phyloP scores from a whole-genome alignment of 73 alveolate genomes.

The Paramecium primaurelia region DNA sequence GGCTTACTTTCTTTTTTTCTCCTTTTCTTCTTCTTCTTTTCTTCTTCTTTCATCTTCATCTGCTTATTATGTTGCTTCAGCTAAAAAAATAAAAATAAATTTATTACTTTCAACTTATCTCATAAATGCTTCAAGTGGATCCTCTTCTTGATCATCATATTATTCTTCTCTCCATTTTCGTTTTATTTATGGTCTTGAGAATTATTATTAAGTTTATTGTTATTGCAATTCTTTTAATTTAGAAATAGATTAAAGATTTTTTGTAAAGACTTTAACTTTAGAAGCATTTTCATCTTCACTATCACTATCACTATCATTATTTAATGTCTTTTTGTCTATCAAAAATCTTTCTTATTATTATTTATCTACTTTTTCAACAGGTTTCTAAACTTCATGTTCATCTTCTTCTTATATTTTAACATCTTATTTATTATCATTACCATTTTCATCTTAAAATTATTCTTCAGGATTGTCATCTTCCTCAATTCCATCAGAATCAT shows the following conservation, averaged over 20 bases:
- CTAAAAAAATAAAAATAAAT: conserved; percentile 3
- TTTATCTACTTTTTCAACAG: not conserved
- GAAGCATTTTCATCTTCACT: not conserved
- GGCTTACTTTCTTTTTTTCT: conserved; percentile 8
- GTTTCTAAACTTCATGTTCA: not conserved
- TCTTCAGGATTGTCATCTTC: not conserved
- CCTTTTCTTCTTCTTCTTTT: conserved; percentile 61
- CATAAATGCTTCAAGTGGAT: conserved; percentile 81
- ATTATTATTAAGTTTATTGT: not conserved
- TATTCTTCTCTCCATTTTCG: conserved; percentile 11
- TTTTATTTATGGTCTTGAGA: not conserved
- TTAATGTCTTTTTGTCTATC: not conserved
- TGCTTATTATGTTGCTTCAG: conserved; percentile 60
- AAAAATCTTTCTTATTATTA: not conserved
- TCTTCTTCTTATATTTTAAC: not conserved
- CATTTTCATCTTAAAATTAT: not conserved
- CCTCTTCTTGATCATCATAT: conserved; percentile 72
- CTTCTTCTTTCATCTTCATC: conserved; percentile 63
- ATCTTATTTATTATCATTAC: not conserved
- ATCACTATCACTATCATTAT: not conserved
- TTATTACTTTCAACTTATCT: conserved; percentile 61
- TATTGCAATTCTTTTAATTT: not conserved
- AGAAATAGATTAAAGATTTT: not conserved
- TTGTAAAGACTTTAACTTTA: not conserved
- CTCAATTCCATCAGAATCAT: conserved; percentile 17